Percentiles rank a stretch among this genome's conserved stretches.
Evolutionary conservation across 768 basidiomycete species (phyloP).

Genomic region (Termitomyces sp.): DNA sequence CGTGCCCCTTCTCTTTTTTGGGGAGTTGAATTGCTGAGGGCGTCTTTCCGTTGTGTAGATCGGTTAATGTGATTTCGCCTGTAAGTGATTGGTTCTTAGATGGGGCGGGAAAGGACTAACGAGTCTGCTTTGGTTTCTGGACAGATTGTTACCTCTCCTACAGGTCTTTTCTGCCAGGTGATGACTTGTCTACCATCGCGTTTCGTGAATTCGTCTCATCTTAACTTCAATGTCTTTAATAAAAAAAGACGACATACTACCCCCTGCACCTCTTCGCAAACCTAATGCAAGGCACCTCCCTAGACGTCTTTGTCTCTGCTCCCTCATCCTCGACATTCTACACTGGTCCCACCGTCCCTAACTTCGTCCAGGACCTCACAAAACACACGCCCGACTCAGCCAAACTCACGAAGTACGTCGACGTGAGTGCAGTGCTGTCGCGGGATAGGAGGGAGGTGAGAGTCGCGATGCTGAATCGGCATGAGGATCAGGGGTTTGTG

Average conservation of each 20-base stretch:
- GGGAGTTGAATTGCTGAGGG: not conserved
- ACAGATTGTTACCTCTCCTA: constrained; percentile 41
- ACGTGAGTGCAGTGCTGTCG: constrained; percentile 40
- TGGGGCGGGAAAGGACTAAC: not conserved
- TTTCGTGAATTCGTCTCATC: too few relatives aligned
- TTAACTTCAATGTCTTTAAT: too few relatives aligned
- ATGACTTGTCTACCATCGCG: not conserved
- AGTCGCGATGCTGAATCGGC: constrained; percentile 48
- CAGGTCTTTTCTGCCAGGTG: constrained; percentile 31
- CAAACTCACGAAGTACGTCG: constrained; percentile 38
- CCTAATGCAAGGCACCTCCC: constrained; percentile 46
- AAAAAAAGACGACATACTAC: constrained; percentile 38
- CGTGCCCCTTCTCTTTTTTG: not conserved
- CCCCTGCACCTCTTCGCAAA: constrained; percentile 49
- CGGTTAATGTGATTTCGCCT: constrained; percentile 44
- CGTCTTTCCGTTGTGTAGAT: constrained; percentile 15
- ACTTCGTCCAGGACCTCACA: constrained; percentile 40
- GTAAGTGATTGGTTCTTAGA: constrained; percentile 17
- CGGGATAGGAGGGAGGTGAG: constrained; percentile 30
- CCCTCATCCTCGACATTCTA: constrained; percentile 22
- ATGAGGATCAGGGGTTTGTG: constrained; percentile 29
- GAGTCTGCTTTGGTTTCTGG: not conserved
- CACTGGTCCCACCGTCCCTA: constrained; percentile 43
- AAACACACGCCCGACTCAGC: constrained; percentile 24
- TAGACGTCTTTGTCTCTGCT: constrained; percentile 30